Evolutionary conservation across 2,329 filamentous ascomycete genomes (phyloP), one percentile per base, ranked within the genome.

Genomic region (Cercospora sp.): DNA sequence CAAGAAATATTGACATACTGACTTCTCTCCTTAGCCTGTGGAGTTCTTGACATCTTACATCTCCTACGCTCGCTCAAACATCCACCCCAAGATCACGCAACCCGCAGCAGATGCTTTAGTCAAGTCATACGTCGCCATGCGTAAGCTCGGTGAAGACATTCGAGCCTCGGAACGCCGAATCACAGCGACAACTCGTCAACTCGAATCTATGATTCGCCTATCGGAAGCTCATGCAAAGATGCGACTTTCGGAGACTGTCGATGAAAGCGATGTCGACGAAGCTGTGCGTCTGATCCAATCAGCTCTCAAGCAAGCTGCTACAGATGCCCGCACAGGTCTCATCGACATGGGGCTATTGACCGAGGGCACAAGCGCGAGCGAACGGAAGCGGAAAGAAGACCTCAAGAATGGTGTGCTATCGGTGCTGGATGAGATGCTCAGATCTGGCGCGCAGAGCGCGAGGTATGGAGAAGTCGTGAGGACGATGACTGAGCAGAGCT

Each of bases 191-290:
- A 99, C 96, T 0, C 89, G 95, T 78, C 95, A 99, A 81, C 86
- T 99, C 5, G 96, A 99, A 82, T 95, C 91, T 57, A 99, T 99
- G 96, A 98, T 99, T 78, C 94, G 95, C 70, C 90, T 99, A 3
- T 84, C 94, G 1, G 95, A 99, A 83, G 95, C 94, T 0, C 96
- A 99, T 80, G 96, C 95, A 61, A 97, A 97, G 81, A 99, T 99
- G 96, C 91, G 95, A 3, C 87, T 99, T 5, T 88, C 91, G 0
- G 79, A 84, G 2, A 87, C 85, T 13, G 95, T 99, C 51, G 93
- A 91, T 0, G 88, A 86, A 30, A 86, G 87, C 60, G 96, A 99
- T 76, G 96, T 99, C 5, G 83, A 88, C 61, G 95, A 99, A 82
- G 94, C 95, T 0, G 92, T 97, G 58, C 90, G 95, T 10, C 85